These are phyloP conservation scores for Spatholobus suberectus DNA, from an alignment of 306 rosid species.

Conservation along the genomic window DNA sequence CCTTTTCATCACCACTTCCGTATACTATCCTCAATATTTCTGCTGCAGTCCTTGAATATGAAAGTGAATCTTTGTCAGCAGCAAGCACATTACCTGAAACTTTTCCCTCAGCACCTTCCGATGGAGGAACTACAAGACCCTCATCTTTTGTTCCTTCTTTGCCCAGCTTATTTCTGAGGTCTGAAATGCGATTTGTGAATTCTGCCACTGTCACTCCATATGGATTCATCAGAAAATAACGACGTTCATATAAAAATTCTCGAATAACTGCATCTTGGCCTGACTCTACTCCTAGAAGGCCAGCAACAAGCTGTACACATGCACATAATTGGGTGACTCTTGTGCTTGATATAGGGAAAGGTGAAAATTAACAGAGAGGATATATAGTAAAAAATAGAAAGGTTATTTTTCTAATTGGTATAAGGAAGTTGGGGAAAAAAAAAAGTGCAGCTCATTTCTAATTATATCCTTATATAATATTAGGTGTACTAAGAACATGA, in stretches of 20 bases:
- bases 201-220: conserved; percentile 61
- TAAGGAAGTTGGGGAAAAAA: too few species aligned
- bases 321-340: not conserved
- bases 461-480: too few species aligned
- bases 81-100: conserved; percentile 59
- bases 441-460: too few species aligned
- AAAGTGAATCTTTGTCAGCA: conserved; percentile 52
- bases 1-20: conserved; percentile 53
- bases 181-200: conserved; percentile 63
- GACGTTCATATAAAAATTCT: conserved; percentile 48
- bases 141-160: conserved; percentile 62
- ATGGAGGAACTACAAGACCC: conserved; percentile 61
- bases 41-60: conserved; percentile 55
- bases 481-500: too few species aligned
- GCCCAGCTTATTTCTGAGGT: conserved; percentile 59
- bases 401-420: too few species aligned
- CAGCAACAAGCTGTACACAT: conserved; percentile 39
- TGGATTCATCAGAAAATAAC: conserved; percentile 11
- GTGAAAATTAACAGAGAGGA: too few species aligned
- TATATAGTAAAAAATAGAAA: too few species aligned
- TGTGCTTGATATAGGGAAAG: too few species aligned
- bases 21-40: conserved; percentile 71
- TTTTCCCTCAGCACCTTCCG: conserved; percentile 58
- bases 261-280: conserved; percentile 73
- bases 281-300: conserved; percentile 70